Base-by-base conservation (phyloP, 1,139 yeast genomes). In the Kodamaea suecica region DNA sequence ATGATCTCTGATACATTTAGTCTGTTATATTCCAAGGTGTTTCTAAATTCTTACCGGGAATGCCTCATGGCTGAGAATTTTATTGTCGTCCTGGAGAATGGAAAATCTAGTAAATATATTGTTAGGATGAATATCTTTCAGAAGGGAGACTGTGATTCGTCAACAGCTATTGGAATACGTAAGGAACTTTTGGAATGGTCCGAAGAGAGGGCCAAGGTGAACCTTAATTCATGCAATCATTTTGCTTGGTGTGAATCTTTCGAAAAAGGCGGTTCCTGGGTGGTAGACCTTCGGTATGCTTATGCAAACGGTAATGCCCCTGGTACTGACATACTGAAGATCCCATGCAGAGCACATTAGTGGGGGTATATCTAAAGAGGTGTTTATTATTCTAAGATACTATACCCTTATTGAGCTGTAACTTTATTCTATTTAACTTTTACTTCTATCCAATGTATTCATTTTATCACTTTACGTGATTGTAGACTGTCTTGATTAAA, bases 221-320 rank as follows among this genome's bases (percentile, higher is more conserved):
- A 6, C 5, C 10, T 25, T 5, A 13, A 11, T 8, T 12, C 11
- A 8, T 15, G 14, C 14, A 25, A 25, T 13, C 15, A n/a, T 10
- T 25, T 12, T 13, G 15, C 28, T 5, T 25, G 28, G 28, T 25
- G 28, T 25, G 28, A 25, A 13, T n/a, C 28, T 13, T 25, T 25
- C 15, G 17, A 12, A 12, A 5, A 10, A 5, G 10, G 14, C 14
- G 28, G 28, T 13, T 9, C 21, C 9, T 25, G 28, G 28, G 14
- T 25, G 11, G 28, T 17, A 12, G 28, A 25, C 14, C 17, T 25
- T 5, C 11, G 28, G 17, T 25, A 12, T 25, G 4, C 17, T 5
- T 12, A 5, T 12, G 8, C 11, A 6, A 14, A 25, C 14, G 5
- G 14, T 10, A 11, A 13, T 11, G 15, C 5, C 9, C 15, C 5